Base-by-base conservation (phyloP, 805 yeast species). In the Sugiyamaella mastotermitis region DNA sequence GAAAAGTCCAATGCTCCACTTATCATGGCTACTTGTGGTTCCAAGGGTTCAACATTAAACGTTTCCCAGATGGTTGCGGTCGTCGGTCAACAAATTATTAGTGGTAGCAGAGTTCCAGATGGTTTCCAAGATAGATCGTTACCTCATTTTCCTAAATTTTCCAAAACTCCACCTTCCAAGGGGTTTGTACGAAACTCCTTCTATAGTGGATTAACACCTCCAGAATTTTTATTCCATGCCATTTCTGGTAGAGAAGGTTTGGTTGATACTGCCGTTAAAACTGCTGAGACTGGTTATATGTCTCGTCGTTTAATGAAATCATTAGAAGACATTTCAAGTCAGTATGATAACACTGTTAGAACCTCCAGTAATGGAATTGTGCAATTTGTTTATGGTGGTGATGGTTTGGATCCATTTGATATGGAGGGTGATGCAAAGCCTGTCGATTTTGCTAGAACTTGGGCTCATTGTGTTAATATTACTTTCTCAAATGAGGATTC, bases 31-130 rank as follows among this genome's bases (percentile, higher is more conserved):
- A 85, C 95, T 1, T 92, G 97, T 73, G 99, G 99, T 52, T 90
- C 97, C 29, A 92, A 92, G 62, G 99, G 99, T 64, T 92, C 97
- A 27, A 87, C 96, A 0, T 74, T 94, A 46, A 92, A 92, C 62
- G 98, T 92, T 21, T 92, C 98, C 10, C 99, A 92, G 69, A 92
- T 92, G 99, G 97, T 92, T 72, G 99, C 99, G 0, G 96, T 90
- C 58, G 98, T 92, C 20, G 98, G 98, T 39, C 99, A 92, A 67
- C 99, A 92, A 65, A 92, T 92, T 68, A 92, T 92, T 51, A 80
- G 95, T 3, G 99, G 99, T 63, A 84, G 86, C 59, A 94, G 99
- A 74, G 98, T 92, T 45, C 97, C 98, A 17, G 95, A 92, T 71
- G 99, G 99, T n/a, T 92, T 92, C 73, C 97, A 92, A 63, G 97